Percentiles rank a stretch among this genome's conserved stretches.
Conservation (phyloP, 2,329 filamentous ascomycete species). For the Sclerotinia borealis region DNA sequence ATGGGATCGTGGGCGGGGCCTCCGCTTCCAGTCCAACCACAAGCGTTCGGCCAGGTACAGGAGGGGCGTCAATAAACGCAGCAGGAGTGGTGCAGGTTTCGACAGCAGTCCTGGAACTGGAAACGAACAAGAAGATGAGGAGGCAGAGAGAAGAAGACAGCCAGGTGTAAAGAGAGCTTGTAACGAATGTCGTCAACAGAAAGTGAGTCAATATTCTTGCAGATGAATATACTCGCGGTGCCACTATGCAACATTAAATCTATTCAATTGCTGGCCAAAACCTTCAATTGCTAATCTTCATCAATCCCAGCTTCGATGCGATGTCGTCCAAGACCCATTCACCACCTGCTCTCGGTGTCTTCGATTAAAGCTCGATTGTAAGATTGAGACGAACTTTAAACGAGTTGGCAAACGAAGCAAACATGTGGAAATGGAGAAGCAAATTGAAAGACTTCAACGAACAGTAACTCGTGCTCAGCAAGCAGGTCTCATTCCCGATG, state of each 20-base stretch:
- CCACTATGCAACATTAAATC: neutral
- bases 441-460: constrained; percentile 64
- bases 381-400: constrained; percentile 85
- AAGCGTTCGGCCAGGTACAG: constrained; percentile 26
- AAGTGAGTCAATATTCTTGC: constrained; percentile 49
- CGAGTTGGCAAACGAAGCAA: constrained; percentile 75
- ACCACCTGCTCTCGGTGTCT: constrained; percentile 70
- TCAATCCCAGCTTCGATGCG: constrained; percentile 64
- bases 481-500: constrained; percentile 49
- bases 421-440: constrained; percentile 81
- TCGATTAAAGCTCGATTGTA: constrained; percentile 74
- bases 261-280: neutral
- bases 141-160: constrained; percentile 56
- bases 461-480: constrained; percentile 54
- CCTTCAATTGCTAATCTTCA: constrained; percentile 10
- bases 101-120: constrained; percentile 57
- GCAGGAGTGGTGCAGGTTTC: constrained; percentile 47
- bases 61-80: constrained; percentile 44
- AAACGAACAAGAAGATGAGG: constrained; percentile 49
- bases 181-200: constrained; percentile 81
- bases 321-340: constrained; percentile 77
- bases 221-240: constrained; percentile 3
- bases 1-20: constrained; percentile 19
- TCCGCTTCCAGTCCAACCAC: constrained; percentile 29
- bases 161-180: constrained; percentile 73